These are phyloP conservation scores for Tilletia caries DNA, from an alignment of 1,284 basidiomycete genomes.

Conservation along the genomic window DNA sequence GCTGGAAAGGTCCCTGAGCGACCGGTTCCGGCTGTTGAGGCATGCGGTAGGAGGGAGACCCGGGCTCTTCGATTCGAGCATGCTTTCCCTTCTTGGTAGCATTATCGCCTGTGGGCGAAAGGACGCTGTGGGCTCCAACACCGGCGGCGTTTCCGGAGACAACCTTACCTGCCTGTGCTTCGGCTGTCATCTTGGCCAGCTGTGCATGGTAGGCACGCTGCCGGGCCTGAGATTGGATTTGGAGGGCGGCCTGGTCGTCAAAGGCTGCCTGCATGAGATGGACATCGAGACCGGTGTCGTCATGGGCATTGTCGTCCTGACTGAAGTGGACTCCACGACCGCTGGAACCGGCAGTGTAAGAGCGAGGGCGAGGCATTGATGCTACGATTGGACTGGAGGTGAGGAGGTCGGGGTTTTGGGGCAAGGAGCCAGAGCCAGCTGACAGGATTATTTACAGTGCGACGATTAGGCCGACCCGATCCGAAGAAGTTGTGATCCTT, in stretches of 20 bases:
- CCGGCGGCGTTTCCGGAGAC: neutral
- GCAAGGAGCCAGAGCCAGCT: neutral
- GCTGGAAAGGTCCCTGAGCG: neutral
- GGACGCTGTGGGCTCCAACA: neutral
- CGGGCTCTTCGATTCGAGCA: slow-evolving; percentile 3
- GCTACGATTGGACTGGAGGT: neutral
- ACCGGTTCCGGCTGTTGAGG: neutral
- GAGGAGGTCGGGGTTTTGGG: neutral
- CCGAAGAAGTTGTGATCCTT: too few relatives aligned
- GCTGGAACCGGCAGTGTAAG: slow-evolving; percentile 12
- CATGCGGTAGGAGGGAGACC: neutral
- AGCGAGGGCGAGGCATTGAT: slow-evolving; percentile 16
- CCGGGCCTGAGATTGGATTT: slow-evolving; percentile 10
- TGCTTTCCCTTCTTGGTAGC: neutral
- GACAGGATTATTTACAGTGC: too few relatives aligned
- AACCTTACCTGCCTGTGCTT: neutral
- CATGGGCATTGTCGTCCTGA: neutral
- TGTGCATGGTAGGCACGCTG: neutral
- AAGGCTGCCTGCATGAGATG: slow-evolving; percentile 20
- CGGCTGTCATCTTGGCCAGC: neutral
- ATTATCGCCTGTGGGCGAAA: neutral
- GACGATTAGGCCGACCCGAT: too few relatives aligned
- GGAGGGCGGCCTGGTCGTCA: slow-evolving; percentile 16
- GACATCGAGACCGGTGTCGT: slow-evolving; percentile 17
- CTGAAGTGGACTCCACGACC: slow-evolving; percentile 17